Evolutionary conservation across 768 basidiomycete genomes (phyloP).

Genomic region (Leccinum sublutescens): DNA sequence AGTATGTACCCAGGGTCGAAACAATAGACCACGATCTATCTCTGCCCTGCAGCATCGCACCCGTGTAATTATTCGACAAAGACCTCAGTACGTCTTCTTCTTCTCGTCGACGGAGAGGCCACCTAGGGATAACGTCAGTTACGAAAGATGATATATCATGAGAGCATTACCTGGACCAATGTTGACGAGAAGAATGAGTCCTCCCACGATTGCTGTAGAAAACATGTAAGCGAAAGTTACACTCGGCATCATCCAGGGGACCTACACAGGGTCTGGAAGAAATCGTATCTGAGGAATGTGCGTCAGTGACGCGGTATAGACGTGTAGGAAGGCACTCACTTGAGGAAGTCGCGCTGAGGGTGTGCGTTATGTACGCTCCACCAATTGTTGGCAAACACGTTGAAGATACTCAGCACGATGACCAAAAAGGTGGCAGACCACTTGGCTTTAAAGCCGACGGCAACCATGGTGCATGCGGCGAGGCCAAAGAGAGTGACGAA

Average conservation of each 20-base stretch:
- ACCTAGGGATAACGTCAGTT: conserved; percentile 43
- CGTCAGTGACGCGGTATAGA: conserved; percentile 20
- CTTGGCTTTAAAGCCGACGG: conserved; percentile 98
- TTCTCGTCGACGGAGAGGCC: conserved; percentile 98
- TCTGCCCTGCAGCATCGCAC: conserved; percentile 1
- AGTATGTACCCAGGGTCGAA: conserved; percentile 20
- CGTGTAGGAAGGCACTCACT: conserved; percentile 50
- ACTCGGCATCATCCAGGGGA: not conserved
- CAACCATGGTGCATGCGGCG: conserved; percentile 92
- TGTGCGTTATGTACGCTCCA: conserved; percentile 92
- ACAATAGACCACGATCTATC: conserved; percentile 10
- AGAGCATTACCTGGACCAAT: conserved; percentile 81
- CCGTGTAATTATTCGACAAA: not conserved
- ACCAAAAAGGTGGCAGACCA: conserved; percentile 98
- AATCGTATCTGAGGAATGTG: conserved; percentile 73
- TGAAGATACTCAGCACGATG: conserved; percentile 87
- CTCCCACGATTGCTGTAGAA: conserved; percentile 83
- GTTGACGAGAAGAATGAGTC: conserved; percentile 95
- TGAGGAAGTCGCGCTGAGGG: conserved; percentile 96
- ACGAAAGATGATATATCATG: not conserved
- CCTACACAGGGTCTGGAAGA: conserved; percentile 92
- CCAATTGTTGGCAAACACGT: conserved; percentile 98
- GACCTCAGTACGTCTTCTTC: conserved; percentile 83
- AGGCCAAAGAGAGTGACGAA: conserved; percentile 89
- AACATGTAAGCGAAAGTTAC: conserved; percentile 9